These are phyloP conservation scores for Juglanconis juglandina DNA, from an alignment of 2,329 filamentous ascomycete species.

Conservation along the genomic window DNA sequence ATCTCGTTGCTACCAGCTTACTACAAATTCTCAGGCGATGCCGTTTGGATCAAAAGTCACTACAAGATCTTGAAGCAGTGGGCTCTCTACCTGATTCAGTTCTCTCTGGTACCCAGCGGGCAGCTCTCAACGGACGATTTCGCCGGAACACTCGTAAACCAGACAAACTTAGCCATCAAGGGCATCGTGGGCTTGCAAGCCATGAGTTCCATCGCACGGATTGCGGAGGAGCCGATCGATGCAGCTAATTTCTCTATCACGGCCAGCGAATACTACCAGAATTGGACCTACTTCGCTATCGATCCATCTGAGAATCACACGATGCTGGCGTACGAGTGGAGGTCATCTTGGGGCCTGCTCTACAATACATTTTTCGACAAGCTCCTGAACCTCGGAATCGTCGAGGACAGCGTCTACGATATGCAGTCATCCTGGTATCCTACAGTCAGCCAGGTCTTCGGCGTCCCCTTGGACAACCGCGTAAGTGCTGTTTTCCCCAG, in stretches of 20 bases:
- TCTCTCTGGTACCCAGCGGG: constrained; percentile 61
- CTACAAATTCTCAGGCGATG: constrained; percentile 10
- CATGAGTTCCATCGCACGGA: constrained; percentile 59
- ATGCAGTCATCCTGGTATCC: constrained; percentile 32
- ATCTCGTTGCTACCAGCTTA: not conserved
- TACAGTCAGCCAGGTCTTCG: constrained; percentile 64
- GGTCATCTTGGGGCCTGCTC: constrained; percentile 72
- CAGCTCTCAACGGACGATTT: constrained; percentile 75
- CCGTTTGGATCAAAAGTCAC: constrained; percentile 39
- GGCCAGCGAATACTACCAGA: constrained; percentile 52
- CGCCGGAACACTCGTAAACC: constrained; percentile 66
- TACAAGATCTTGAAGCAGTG: constrained; percentile 67
- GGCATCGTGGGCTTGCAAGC: constrained; percentile 76
- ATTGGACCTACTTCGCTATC: constrained; percentile 67
- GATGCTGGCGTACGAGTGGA: constrained; percentile 73
- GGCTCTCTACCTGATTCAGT: constrained; percentile 69
- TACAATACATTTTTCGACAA: constrained; percentile 71
- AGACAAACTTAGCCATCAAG: constrained; percentile 73
- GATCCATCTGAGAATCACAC: constrained; percentile 66
- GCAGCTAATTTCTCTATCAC: constrained; percentile 57
- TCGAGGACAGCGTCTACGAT: constrained; percentile 24
- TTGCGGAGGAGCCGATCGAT: constrained; percentile 55
- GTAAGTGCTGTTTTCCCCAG: not conserved
- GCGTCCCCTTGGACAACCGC: constrained; percentile 65
- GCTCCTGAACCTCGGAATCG: constrained; percentile 32